Evolutionary conservation across 352 stramenopile genomes (phyloP), one percentile per base, ranked within the genome.

Genomic region (Globisporangium nunn): DNA sequence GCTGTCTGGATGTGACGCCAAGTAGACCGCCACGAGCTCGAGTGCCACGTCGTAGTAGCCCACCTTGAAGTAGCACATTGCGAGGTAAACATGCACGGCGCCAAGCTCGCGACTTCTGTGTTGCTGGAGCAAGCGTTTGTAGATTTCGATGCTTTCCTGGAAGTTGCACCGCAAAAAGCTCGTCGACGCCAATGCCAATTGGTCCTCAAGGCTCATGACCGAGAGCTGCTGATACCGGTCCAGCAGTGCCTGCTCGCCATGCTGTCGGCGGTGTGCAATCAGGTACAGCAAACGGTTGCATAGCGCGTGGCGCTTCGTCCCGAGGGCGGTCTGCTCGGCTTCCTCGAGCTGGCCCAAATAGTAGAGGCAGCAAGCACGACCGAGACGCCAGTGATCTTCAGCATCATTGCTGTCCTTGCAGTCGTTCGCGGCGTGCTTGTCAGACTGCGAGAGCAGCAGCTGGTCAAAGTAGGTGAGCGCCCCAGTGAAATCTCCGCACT

Each of bases 181-280:
- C 17, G 70, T 67, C 29, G 68, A 69, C 50, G 76, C 72, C 5
- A 86, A 23, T 3, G 77, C 66, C 18, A 86, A 52, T 23, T 81
- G 70, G 28, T 87, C 72, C 35, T 69, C 59, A 4, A 63, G 44
- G 11, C 61, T 52, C 2, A 52, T 67, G 6, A 59, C 18, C 3
- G 68, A 70, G 17, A 87, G 65, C 12, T 78, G 69, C 35, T 78
- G 60, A 53, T 84, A 82, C 33, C 72, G 88, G 63, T 97, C 93
- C 30, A 92, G 67, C 41, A 97, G 78, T 7, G 97, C 58, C 43
- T 91, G 85, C 45, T 96, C 88, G 2, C 56, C 50, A 12, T 79
- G 62, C 23, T 74, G 87, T 51, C 70, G 69, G 17, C 50, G 52
- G 50, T 85, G 64, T 0, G 70, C 70, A 2, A 83, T 51, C 6